Evolutionary conservation across 2,329 filamentous ascomycete genomes (phyloP).

Genomic region (Paecilomyces sp.): DNA sequence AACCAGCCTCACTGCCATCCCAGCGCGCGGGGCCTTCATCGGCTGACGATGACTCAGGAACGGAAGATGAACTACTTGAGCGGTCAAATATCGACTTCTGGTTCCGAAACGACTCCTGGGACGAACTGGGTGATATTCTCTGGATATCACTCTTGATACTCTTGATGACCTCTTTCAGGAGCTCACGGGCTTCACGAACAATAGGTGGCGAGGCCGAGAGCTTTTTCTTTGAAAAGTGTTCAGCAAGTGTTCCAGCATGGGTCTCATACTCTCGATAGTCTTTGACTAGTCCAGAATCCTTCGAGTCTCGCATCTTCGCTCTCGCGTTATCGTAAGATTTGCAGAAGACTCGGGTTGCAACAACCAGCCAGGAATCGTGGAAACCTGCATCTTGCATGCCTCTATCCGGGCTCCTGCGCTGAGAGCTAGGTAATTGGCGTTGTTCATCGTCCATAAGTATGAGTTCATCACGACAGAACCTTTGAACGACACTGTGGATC

Average conservation of each 20-base stretch:
- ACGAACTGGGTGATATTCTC: conserved; percentile 35
- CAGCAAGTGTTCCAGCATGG: conserved; percentile 34
- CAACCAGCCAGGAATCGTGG: conserved; percentile 37
- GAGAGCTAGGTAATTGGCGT: not conserved
- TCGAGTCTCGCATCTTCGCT: conserved; percentile 29
- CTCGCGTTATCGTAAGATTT: conserved; percentile 36
- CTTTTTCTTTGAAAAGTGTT: conserved; percentile 29
- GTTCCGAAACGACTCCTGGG: conserved; percentile 28
- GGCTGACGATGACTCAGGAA: conserved; percentile 31
- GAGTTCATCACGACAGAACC: conserved; percentile 41
- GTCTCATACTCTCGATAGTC: conserved; percentile 44
- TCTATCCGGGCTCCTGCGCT: conserved; percentile 2
- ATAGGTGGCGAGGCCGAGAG: conserved; percentile 16
- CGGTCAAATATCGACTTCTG: conserved; percentile 41
- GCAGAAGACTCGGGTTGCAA: conserved; percentile 35
- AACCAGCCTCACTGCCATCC: conserved; percentile 21
- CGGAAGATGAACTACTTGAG: conserved; percentile 38
- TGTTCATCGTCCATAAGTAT: conserved; percentile 28
- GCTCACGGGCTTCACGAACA: conserved; percentile 28
- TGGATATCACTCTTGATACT: conserved; percentile 37
- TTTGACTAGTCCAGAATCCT: conserved; percentile 33
- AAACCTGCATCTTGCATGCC: conserved; percentile 19
- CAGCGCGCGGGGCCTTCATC: conserved; percentile 28
- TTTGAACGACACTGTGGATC: conserved; percentile 42
- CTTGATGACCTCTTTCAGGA: conserved; percentile 24